Conservation (phyloP, 2,329 filamentous ascomycete genomes). For the Leptographium radiaticola region DNA sequence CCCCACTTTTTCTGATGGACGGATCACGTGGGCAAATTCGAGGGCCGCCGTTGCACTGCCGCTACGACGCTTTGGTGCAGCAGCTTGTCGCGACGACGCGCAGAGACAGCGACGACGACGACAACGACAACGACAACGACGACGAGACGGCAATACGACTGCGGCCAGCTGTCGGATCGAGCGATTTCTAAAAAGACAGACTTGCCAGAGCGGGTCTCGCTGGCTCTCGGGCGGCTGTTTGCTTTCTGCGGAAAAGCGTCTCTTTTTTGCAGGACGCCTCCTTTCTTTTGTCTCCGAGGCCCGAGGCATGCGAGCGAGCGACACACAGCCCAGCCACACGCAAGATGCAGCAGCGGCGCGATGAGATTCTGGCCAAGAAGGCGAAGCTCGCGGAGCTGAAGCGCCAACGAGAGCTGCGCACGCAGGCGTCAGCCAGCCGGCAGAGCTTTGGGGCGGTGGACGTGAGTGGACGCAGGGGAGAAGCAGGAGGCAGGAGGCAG, state of each 20-base stretch:
- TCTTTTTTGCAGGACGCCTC: no score
- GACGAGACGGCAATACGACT: no score
- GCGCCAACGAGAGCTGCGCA: constrained; percentile 74
- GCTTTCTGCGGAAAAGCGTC: no score
- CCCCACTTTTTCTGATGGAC: not conserved
- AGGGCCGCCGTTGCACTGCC: no score
- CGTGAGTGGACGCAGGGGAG: constrained; percentile 32
- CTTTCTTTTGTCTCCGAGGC: no score
- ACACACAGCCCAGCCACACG: not conserved
- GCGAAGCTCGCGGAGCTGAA: constrained; percentile 95
- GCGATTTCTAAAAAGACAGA: no score
- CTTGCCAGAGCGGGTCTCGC: no score
- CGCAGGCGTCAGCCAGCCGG: constrained; percentile 57
- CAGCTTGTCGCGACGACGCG: not conserved
- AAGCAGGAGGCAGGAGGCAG: not conserved
- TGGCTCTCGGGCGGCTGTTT: no score
- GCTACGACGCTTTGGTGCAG: no score
- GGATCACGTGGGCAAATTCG: not conserved
- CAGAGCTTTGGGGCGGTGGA: constrained; percentile 58
- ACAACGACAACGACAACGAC: not conserved
- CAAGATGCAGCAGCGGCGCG: constrained; percentile 64
- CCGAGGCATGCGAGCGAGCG: no score
- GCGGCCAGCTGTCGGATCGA: no score
- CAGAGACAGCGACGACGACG: no score
- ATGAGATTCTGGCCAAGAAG: constrained; percentile 94